A percentile compares a stretch with the other conserved stretches of the same genome.
These are phyloP conservation scores for Bocquillonia castaneifolia DNA, from an alignment of 441 rosid genomes.

Conservation along the genomic window DNA sequence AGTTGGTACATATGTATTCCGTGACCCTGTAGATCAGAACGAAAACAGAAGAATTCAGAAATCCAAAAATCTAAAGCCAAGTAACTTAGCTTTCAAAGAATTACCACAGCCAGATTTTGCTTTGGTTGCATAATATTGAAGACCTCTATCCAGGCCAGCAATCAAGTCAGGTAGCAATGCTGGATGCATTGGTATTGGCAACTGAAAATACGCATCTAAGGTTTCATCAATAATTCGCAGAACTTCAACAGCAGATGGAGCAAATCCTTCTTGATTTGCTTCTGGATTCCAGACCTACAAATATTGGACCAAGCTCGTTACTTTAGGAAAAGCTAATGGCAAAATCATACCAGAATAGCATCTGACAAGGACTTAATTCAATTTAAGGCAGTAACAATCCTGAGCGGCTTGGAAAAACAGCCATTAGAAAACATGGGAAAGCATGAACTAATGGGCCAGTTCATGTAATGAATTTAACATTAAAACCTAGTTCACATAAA, in stretches of 20 bases:
- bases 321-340: constrained; percentile 10
- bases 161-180: constrained; percentile 82
- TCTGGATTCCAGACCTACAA: constrained; percentile 65
- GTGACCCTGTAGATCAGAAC: constrained; percentile 49
- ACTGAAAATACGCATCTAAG: constrained; percentile 83
- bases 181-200: constrained; percentile 94
- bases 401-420: neutral
- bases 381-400: neutral
- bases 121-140: constrained; percentile 74
- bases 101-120: constrained; percentile 94
- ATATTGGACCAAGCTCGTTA: constrained; percentile 19
- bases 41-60: constrained; percentile 18
- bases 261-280: constrained; percentile 63
- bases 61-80: constrained; percentile 11
- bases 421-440: neutral
- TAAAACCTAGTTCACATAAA: constrained; percentile 8
- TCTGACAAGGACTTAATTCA: constrained; percentile 2
- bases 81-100: constrained; percentile 21
- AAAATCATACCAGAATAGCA: constrained; percentile 9
- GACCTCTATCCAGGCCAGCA: constrained; percentile 79
- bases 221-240: constrained; percentile 77
- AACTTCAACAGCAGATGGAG: constrained; percentile 80
- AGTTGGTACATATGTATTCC: constrained; percentile 67
- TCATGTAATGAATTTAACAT: neutral
- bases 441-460: neutral